Percentiles rank a stretch among this genome's conserved stretches.
phyloP scores from a whole-genome alignment of 208 protist species.

The Trypanosoma brucei region DNA sequence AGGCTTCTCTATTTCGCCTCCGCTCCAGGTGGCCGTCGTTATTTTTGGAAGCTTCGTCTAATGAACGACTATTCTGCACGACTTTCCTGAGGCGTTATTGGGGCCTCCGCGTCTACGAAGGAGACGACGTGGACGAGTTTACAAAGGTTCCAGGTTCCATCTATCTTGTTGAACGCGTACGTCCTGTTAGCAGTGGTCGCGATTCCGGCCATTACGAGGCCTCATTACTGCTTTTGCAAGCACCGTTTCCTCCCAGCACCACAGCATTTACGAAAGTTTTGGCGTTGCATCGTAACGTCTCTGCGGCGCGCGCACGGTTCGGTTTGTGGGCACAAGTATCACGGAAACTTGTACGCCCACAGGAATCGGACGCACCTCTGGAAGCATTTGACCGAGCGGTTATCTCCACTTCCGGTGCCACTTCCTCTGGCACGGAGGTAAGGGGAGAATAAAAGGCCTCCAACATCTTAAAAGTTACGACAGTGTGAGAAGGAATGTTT shows the following conservation, averaged over 20 bases:
- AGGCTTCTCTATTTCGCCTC: background rate
- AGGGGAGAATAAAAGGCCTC: background rate
- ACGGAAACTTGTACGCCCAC: constrained; percentile 1
- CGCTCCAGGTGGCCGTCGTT: constrained; percentile 18
- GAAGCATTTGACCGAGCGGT: constrained; percentile 12
- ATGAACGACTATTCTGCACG: constrained; percentile 25
- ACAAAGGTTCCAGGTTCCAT: constrained; percentile 12
- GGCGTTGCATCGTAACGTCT: background rate
- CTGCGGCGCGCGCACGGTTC: background rate
- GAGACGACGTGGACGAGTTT: constrained; percentile 17
- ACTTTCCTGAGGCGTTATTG: constrained; percentile 26
- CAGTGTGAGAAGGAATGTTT: no score
- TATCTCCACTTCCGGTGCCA: background rate
- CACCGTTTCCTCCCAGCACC: constrained; percentile 9
- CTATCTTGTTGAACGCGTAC: constrained; percentile 22
- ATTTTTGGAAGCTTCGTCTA: constrained; percentile 11
- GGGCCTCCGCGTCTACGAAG: constrained; percentile 21
- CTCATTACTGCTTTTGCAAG: constrained; percentile 16
- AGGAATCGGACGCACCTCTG: background rate
- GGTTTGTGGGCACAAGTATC: constrained; percentile 19
- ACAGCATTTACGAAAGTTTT: constrained; percentile 16
- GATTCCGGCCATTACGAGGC: constrained; percentile 7
- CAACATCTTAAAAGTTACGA: no score
- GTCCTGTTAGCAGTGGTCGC: background rate
- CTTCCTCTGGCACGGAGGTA: background rate